Percentiles rank a stretch among this genome's conserved stretches.
Evolutionary conservation across 371 early-diverging fungal species (phyloP).

Genomic region (Apophysomyces elegans): DNA sequence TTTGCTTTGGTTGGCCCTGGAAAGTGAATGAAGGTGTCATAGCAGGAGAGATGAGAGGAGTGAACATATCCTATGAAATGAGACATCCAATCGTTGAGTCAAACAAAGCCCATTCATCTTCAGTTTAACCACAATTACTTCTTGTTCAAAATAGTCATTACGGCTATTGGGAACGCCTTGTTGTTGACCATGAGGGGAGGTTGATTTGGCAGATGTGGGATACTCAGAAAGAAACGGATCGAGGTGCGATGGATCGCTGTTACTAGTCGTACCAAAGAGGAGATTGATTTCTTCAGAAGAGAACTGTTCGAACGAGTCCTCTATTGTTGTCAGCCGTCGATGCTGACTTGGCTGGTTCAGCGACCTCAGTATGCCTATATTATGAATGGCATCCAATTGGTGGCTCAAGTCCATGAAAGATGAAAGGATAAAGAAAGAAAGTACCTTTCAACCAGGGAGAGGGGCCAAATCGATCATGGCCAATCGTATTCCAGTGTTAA

Average conservation of each 20-base stretch:
- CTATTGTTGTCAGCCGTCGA: not conserved
- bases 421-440: conserved; percentile 8
- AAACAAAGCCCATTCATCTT: not conserved
- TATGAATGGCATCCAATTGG: conserved; percentile 18
- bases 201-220: conserved; percentile 5
- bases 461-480: conserved; percentile 16
- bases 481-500: conserved; percentile 5
- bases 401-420: conserved; percentile 15
- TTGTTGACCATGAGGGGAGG: conserved; percentile 3
- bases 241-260: conserved; percentile 8
- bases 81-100: not conserved
- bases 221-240: conserved; percentile 7
- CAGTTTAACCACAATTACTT: not conserved
- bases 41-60: conserved; percentile 69
- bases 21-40: conserved; percentile 64
- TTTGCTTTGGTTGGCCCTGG: conserved; percentile 30
- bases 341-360: conserved; percentile 5
- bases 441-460: conserved; percentile 1
- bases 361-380: conserved; percentile 17
- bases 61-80: conserved; percentile 37
- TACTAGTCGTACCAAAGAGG: conserved; percentile 5
- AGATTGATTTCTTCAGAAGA: conserved; percentile 7
- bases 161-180: not conserved
- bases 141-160: conserved; percentile 16
- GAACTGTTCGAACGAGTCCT: conserved; percentile 7